Evolutionary conservation across 106 monocot species (phyloP), one percentile per base, ranked within the genome.

Genomic region (Ottelia alismoides): DNA sequence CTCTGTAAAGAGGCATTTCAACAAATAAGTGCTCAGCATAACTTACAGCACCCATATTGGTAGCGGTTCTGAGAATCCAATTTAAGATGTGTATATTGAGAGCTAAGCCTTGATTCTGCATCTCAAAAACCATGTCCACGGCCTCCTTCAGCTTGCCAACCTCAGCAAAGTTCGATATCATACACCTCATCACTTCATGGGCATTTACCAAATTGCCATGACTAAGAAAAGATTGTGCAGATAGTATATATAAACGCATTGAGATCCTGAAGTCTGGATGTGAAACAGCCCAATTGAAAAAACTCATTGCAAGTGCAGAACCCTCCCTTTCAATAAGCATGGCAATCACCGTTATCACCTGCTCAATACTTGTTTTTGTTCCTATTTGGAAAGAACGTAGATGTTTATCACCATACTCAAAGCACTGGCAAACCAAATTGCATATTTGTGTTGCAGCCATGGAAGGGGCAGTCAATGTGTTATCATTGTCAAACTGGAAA

Each of bases 91-190:
- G 82, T 46, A 86, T 40, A 30, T 60, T 58, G 11, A 86, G 65
- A n/a, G 70, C 59, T 50, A 98, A 47, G 10, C 98, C 90, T 32
- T 85, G 85, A 58, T 75, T 98, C 21, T 70, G 67, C 90, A 98
- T 90, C 69, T 98, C 89, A 49, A 90, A 71, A 20, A 90, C 71
- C 85, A 98, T 90, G 25, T 98, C 77, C 21, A 77, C 72, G 1
- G 90, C 79, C 43, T 98, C 85, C 55, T 71, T 72, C 32, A 90
- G 56, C 72, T 70, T 68, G 3, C 90, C 85, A 28, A 68, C 58
- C 44, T 82, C 77, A 20, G 82, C 56, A 31, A 86, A 98, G 59
- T 74, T 75, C 28, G 47, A 51, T 7, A 77, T 74, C 98, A 90
- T 79, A 53, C 55, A 76, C 45, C 76, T 63, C 82, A 86, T 70